Conservation (phyloP, 164 flowering plant genomes). For the Tetracentron sinense region DNA sequence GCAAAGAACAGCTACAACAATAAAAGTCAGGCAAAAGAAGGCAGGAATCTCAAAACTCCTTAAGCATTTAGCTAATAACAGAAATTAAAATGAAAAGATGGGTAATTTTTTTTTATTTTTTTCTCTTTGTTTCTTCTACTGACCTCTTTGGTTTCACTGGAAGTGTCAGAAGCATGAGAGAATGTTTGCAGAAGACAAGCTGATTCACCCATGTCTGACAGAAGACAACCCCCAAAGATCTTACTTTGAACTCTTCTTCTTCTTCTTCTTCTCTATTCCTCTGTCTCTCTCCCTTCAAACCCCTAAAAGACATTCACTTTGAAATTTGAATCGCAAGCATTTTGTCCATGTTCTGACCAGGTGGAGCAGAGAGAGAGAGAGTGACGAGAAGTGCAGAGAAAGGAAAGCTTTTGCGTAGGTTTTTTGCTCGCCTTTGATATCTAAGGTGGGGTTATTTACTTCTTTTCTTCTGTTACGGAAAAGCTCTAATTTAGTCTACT, state of each 20-base stretch:
- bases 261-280: neutral
- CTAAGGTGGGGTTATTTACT: too few relatives aligned
- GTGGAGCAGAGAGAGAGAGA: constrained; percentile 1
- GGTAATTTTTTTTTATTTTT: neutral
- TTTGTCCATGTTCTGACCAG: constrained; percentile 2
- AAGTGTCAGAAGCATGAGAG: constrained; percentile 39
- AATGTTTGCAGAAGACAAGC: constrained; percentile 52
- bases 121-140: neutral
- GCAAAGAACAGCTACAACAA: neutral
- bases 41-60: constrained; percentile 1
- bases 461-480: too few relatives aligned
- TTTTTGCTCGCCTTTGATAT: neutral
- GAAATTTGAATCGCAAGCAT: constrained; percentile 22
- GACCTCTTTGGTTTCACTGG: constrained; percentile 38
- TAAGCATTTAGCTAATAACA: constrained; percentile 13
- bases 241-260: neutral
- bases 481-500: too few relatives aligned
- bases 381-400: constrained; percentile 2
- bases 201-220: constrained; percentile 51
- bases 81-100: neutral
- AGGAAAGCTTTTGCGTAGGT: neutral
- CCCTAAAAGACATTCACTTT: constrained; percentile 13
- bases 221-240: constrained; percentile 6
- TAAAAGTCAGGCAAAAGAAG: neutral
- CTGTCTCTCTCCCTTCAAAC: neutral